A percentile compares a stretch with the other conserved stretches of the same genome.
Conservation (phyloP, 805 yeast genomes). For the Sugiyamaella smithiae region DNA sequence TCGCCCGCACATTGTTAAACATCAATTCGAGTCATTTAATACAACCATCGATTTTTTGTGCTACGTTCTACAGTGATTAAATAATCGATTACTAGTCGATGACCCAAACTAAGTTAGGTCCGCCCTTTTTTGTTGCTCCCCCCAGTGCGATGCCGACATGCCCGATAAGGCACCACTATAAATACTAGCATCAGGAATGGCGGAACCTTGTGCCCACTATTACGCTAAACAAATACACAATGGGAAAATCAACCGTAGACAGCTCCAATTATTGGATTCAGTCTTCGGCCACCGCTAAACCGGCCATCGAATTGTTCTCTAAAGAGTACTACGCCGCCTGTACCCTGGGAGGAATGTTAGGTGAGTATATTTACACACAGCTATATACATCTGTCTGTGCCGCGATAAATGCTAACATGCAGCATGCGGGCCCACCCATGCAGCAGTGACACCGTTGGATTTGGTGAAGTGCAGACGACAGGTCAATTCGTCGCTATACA, state of each 20-base stretch:
- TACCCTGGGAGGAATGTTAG: slow-evolving; percentile 64
- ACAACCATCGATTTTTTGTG: no score
- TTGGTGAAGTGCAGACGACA: slow-evolving; percentile 91
- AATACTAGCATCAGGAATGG: no score
- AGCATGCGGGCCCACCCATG: slow-evolving; percentile 97
- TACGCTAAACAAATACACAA: no score
- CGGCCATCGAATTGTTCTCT: slow-evolving; percentile 46
- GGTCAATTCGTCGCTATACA: slow-evolving; percentile 71
- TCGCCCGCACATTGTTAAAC: no score
- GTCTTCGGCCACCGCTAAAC: slow-evolving; percentile 27
- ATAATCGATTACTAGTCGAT: no score
- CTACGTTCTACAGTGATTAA: no score
- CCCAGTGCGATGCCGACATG: no score
- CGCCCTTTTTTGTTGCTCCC: no score
- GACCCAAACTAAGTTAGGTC: no score
- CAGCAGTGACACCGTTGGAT: slow-evolving; percentile 90
- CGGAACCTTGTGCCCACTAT: no score
- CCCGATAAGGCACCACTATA: background rate
- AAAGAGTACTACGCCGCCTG: slow-evolving; percentile 69
- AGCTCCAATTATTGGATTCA: slow-evolving; percentile 36
- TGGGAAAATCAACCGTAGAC: no score
- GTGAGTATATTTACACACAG: slow-evolving; percentile 17
- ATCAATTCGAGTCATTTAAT: no score
- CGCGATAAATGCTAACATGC: slow-evolving; percentile 5
- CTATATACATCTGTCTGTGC: background rate